Evolutionary conservation across 1,284 basidiomycete species (phyloP).

Genomic region (Schizopora paradoxa): DNA sequence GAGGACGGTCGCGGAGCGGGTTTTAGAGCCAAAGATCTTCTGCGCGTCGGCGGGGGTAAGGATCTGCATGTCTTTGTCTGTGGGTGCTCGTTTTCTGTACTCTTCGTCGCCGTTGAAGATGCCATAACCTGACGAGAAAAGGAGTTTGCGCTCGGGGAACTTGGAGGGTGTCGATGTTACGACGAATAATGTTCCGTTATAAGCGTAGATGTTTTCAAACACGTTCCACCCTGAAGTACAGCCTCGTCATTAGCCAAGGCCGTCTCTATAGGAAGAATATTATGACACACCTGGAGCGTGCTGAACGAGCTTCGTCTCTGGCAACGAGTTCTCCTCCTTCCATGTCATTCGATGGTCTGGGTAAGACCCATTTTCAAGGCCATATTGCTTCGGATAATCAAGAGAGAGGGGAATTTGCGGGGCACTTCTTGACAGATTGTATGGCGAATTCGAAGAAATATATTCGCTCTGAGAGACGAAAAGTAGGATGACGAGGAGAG

Average conservation of each 20-base stretch:
- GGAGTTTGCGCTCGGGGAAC: slow-evolving; percentile 48
- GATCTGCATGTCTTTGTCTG: slow-evolving; percentile 72
- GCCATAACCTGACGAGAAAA: slow-evolving; percentile 50
- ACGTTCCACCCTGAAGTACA: slow-evolving; percentile 58
- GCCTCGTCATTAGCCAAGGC: neutral
- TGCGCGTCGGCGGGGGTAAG: slow-evolving; percentile 66
- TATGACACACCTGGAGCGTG: slow-evolving; percentile 14
- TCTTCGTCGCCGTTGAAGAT: slow-evolving; percentile 35
- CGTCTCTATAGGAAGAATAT: neutral
- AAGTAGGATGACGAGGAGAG: slow-evolving; percentile 2
- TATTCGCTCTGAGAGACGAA: slow-evolving; percentile 3
- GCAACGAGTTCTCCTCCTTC: slow-evolving; percentile 9
- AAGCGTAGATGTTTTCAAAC: slow-evolving; percentile 71
- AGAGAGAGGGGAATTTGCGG: neutral
- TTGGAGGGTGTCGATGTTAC: slow-evolving; percentile 52
- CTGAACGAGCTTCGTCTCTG: slow-evolving; percentile 15
- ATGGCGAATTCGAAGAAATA: neutral
- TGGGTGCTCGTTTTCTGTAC: slow-evolving; percentile 50
- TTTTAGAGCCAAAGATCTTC: slow-evolving; percentile 59
- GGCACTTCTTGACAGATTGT: neutral
- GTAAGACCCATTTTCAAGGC: slow-evolving; percentile 3
- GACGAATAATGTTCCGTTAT: slow-evolving; percentile 73
- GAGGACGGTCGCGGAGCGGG: slow-evolving; percentile 22
- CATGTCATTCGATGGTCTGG: slow-evolving; percentile 13
- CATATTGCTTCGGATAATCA: neutral